phyloP scores from a whole-genome alignment of 2,329 filamentous ascomycete genomes.

The Cordyceps cicadae region DNA sequence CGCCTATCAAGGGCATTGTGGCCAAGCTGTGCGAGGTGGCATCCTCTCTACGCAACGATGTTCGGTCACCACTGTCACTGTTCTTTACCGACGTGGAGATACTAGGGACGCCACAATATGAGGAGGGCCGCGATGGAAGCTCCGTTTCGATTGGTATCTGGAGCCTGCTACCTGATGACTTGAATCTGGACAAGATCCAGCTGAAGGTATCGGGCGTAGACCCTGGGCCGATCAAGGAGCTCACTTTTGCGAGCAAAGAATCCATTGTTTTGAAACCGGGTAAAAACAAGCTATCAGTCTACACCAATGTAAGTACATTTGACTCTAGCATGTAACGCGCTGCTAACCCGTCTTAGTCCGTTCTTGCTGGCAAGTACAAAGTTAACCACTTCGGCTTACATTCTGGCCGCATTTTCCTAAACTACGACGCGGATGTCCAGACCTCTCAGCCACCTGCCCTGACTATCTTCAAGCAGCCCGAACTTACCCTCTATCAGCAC shows the following conservation, averaged over 20 bases:
- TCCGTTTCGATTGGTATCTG: constrained; percentile 58
- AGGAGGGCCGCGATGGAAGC: constrained; percentile 66
- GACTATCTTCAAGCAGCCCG: constrained; percentile 49
- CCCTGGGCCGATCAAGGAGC: constrained; percentile 53
- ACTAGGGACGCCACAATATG: constrained; percentile 60
- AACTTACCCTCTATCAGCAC: constrained; percentile 66
- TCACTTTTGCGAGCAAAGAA: constrained; percentile 24
- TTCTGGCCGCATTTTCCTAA: constrained; percentile 54
- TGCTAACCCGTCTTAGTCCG: constrained; percentile 39
- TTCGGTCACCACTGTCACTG: constrained; percentile 58
- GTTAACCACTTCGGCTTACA: constrained; percentile 63
- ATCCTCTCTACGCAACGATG: constrained; percentile 42
- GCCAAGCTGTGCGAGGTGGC: constrained; percentile 39
- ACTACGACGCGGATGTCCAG: constrained; percentile 52
- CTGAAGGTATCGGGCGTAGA: constrained; percentile 53
- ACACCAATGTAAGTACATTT: constrained; percentile 26
- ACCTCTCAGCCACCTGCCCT: constrained; percentile 37
- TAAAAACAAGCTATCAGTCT: constrained; percentile 30
- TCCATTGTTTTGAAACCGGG: constrained; percentile 37
- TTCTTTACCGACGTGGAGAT: constrained; percentile 68
- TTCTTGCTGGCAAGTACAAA: constrained; percentile 64
- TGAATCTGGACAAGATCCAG: constrained; percentile 57
- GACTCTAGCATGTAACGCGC: not conserved
- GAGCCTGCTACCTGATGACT: constrained; percentile 63
- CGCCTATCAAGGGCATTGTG: constrained; percentile 40